These are phyloP conservation scores for Yamadazyma siamensis DNA, from an alignment of 1,139 yeast species.

Conservation along the genomic window DNA sequence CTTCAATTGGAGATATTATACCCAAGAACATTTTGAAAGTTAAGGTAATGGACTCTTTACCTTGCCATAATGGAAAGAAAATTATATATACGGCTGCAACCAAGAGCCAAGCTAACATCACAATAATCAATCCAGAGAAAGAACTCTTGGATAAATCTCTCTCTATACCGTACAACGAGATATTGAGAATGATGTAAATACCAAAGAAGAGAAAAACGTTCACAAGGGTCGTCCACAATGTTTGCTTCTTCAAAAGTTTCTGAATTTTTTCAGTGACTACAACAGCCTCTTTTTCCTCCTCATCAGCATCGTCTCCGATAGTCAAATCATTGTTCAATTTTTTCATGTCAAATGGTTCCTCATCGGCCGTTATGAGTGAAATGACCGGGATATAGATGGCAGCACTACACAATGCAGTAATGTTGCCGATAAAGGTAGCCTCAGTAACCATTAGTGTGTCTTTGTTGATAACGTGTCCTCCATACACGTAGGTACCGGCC, in stretches of 20 bases:
- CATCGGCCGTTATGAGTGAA: constrained; percentile 26
- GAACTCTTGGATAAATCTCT: constrained; percentile 26
- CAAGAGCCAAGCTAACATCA: constrained; percentile 29
- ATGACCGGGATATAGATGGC: constrained; percentile 20
- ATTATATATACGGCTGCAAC: constrained; percentile 30
- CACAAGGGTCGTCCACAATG: constrained; percentile 18
- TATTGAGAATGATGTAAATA: constrained; percentile 23
- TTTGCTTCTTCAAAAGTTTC: constrained; percentile 18
- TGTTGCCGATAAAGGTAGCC: constrained; percentile 35
- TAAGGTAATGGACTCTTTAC: constrained; percentile 18
- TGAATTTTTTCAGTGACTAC: constrained; percentile 17
- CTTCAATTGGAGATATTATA: constrained; percentile 32
- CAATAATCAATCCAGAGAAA: constrained; percentile 27
- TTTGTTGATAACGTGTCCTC: constrained; percentile 19
- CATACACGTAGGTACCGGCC: constrained; percentile 21
- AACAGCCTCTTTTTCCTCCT: constrained; percentile 23
- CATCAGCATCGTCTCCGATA: constrained; percentile 33
- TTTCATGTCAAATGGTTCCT: constrained; percentile 18
- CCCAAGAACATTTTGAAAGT: constrained; percentile 45
- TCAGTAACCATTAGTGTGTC: constrained; percentile 22
- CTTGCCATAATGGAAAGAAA: constrained; percentile 35
- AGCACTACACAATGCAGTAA: constrained; percentile 24
- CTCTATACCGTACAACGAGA: constrained; percentile 22
- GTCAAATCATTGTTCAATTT: constrained; percentile 16
- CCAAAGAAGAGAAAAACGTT: constrained; percentile 24